Base-by-base conservation (phyloP, 1,284 basidiomycete genomes). In the Rhodotorula sp. region DNA sequence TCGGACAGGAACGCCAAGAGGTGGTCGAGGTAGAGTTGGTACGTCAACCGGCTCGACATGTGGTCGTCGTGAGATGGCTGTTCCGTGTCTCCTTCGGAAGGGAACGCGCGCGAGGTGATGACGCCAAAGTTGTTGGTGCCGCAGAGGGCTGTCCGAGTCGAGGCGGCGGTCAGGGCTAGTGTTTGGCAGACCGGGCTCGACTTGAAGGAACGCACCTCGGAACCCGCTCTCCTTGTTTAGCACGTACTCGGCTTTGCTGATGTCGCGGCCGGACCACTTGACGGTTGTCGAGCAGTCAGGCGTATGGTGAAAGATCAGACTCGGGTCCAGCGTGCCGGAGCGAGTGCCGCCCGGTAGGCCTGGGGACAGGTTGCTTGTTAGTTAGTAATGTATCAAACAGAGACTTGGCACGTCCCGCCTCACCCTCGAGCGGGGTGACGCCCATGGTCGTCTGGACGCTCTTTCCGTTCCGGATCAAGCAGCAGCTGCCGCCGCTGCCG, bases 311-410 rank as follows among this genome's bases (percentile, higher is more conserved):
- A 94, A 93, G 77, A 94, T 89, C 60, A 93, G 85, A 47, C 88
- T 89, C 2, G 92, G 90, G 80, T 95, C 92, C 77, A 93, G 84
- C 2, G 85, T 85, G 16, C 93, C 92, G 14, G 88, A 86, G 63
- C 93, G 88, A 1, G 92, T 93, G 4, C 90, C 91, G n/a, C 93
- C 92, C 3, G 92, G 90, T 0, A 95, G 83, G 5, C 92, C 84
- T 78, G 80, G 77, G 5, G 2, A n/a, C n/a, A n/a, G n/a, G n/a
- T n/a, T n/a, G n/a, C n/a, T n/a, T n/a, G n/a, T n/a, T n/a, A n/a
- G n/a, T n/a, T n/a, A n/a, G n/a, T n/a, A n/a, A n/a, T n/a, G n/a
- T n/a, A n/a, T n/a, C n/a, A n/a, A n/a, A n/a, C n/a, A n/a, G n/a
- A n/a, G n/a, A n/a, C n/a, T n/a, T n/a, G n/a, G n/a, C n/a, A n/a